Percentiles rank a stretch among this genome's conserved stretches.
These are phyloP conservation scores for Irpex lacteus DNA, from an alignment of 1,284 basidiomycete species.

Conservation along the genomic window DNA sequence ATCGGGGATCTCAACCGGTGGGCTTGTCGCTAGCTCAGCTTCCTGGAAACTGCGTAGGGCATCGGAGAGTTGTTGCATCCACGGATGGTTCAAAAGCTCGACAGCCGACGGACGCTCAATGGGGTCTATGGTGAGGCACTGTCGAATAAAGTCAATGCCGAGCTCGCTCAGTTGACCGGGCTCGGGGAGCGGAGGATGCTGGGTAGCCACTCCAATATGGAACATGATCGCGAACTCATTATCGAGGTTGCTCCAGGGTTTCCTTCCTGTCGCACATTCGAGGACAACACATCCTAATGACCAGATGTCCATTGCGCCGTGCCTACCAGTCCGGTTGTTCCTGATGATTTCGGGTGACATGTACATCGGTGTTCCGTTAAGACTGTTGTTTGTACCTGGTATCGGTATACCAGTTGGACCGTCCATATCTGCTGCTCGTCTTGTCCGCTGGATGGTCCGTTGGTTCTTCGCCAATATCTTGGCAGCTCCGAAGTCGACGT, in stretches of 20 bases:
- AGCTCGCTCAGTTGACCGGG: slow-evolving; percentile 84
- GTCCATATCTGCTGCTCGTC: slow-evolving; percentile 41
- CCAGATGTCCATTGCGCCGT: slow-evolving; percentile 99
- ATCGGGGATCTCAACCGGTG: slow-evolving; percentile 42
- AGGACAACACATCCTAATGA: slow-evolving; percentile 94
- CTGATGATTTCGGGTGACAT: slow-evolving; percentile 99
- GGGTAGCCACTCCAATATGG: slow-evolving; percentile 96
- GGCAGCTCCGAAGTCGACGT: slow-evolving; percentile 98
- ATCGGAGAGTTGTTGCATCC: slow-evolving; percentile 84
- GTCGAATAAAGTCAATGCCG: slow-evolving; percentile 93
- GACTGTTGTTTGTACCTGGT: slow-evolving; percentile 72
- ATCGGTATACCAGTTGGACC: slow-evolving; percentile 34
- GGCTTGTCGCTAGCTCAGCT: slow-evolving; percentile 52
- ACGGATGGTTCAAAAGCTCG: slow-evolving; percentile 87
- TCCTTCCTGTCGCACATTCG: slow-evolving; percentile 94
- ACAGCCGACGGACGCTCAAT: slow-evolving; percentile 79
- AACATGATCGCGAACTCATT: slow-evolving; percentile 99
- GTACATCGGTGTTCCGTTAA: slow-evolving; percentile 99
- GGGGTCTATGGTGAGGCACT: slow-evolving; percentile 90
- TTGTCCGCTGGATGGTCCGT: slow-evolving; percentile 79
- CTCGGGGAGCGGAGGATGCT: slow-evolving; percentile 95
- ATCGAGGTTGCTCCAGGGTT: slow-evolving; percentile 98
- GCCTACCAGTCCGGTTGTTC: slow-evolving; percentile 79
- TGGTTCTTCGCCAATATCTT: slow-evolving; percentile 96
- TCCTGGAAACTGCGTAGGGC: slow-evolving; percentile 62